Evolutionary conservation across 352 stramenopile species (phyloP), one percentile per base, ranked within the genome.

Genomic region (Halophytophthora polymorphica): DNA sequence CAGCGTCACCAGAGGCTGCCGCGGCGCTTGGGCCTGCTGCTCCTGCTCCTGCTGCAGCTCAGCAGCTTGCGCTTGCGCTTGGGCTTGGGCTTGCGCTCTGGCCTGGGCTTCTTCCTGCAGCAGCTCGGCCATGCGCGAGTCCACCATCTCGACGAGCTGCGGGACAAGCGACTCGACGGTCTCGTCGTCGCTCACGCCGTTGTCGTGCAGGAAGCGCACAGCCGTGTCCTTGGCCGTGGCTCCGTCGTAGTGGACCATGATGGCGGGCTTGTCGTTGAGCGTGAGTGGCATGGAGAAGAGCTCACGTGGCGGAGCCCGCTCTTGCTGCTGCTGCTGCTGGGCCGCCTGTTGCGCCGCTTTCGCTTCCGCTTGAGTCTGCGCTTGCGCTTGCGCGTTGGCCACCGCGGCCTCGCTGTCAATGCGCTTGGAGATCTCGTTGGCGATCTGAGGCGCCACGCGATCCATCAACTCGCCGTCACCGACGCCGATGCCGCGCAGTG

Each of bases 251-350:
- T 93, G 79, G 7, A 84, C 66, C 25, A 93, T 69, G 31, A 90
- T 50, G 0, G 56, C 57, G 0, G 70, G 43, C 14, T 69, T 65
- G 22, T 78, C 60, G 44, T 79, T 76, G 28, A 90, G 33, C 21
- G 69, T 88, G 22, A 93, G 33, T 12, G 77, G 73, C 28, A 90
- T 66, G 13, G 79, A 87, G 35, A 90, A 90, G 33, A 88, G 48
- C 42, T 93, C 82, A 22, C 50, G 54, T 14, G 35, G 59, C 28
- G 64, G 53, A 7, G 53, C 29, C 28, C 47, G 40, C 17, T 64
- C 33, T 29, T 44, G 42, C 14, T 41, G 28, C 31, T 47, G 42
- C 2, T 39, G 47, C 15, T 47, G 47, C 11, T 22, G 25, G 11
- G 2, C 21, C 37, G 25, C n/a, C 18, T 21, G 31, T 7, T 42